A percentile compares a stretch with the other conserved stretches of the same genome.
Conservation (phyloP, 257 asterid species). For the Solanum bukasovii region DNA sequence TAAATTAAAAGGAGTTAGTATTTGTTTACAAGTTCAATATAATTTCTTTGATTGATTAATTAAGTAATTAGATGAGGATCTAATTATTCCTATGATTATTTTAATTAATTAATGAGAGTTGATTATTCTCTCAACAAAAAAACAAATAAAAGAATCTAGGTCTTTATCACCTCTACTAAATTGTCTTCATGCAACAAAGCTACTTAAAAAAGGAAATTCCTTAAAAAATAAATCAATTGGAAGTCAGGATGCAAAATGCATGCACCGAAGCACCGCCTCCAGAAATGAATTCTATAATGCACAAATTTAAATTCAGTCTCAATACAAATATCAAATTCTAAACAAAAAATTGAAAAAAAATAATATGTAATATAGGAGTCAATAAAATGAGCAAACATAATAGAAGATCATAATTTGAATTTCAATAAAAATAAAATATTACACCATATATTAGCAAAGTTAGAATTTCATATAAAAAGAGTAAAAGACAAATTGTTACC, state of each 20-base stretch:
- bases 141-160: neutral
- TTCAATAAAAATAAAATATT: neutral
- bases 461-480: neutral
- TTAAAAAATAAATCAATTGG: neutral
- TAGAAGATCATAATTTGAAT: neutral
- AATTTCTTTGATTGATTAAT: neutral
- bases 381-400: neutral
- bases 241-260: neutral
- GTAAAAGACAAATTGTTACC: neutral
- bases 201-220: neutral
- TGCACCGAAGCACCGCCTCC: neutral
- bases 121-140: neutral
- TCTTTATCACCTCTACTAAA: neutral
- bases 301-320: neutral
- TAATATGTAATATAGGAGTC: neutral
- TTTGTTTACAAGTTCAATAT: neutral
- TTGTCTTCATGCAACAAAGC: neutral
- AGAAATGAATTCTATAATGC: neutral
- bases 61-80: neutral
- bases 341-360: too few relatives aligned
- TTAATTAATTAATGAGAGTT: neutral
- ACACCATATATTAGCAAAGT: neutral
- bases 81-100: neutral
- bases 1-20: neutral
- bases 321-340: neutral